Evolutionary conservation across 2,329 filamentous ascomycete species (phyloP).

Genomic region (Fusarium cicatricum): DNA sequence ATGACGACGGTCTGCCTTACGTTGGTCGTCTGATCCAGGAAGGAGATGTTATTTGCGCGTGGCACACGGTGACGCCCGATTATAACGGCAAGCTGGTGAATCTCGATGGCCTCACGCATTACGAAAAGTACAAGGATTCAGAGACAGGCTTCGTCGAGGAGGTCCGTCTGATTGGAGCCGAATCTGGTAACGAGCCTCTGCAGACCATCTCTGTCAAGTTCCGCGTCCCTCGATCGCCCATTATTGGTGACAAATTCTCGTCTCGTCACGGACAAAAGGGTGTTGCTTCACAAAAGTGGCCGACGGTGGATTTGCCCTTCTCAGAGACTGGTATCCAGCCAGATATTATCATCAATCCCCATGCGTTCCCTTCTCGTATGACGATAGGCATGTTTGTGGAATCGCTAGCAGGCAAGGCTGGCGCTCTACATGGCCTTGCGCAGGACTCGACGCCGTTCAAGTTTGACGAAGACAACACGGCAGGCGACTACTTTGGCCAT

Average conservation of each 20-base stretch:
- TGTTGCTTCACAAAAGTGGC: conserved; percentile 97
- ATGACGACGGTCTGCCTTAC: conserved; percentile 86
- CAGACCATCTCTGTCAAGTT: conserved; percentile 94
- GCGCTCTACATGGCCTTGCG: conserved; percentile 91
- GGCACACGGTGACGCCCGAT: conserved; percentile 86
- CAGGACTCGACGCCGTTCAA: conserved; percentile 96
- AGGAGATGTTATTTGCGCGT: conserved; percentile 87
- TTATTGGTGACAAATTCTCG: conserved; percentile 99
- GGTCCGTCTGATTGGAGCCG: conserved; percentile 87
- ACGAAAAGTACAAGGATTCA: conserved; percentile 92
- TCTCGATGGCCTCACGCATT: conserved; percentile 84
- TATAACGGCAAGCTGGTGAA: conserved; percentile 82
- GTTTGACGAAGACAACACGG: conserved; percentile 91
- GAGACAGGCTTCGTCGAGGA: conserved; percentile 92
- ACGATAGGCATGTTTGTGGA: conserved; percentile 99
- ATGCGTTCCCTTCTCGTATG: conserved; percentile 99
- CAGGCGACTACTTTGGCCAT: conserved; percentile 93
- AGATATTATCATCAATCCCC: conserved; percentile 98
- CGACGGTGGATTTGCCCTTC: conserved; percentile 92
- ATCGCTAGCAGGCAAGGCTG: conserved; percentile 93
- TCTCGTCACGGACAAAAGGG: conserved; percentile 98
- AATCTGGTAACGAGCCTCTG: conserved; percentile 81
- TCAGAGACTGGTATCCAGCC: conserved; percentile 96
- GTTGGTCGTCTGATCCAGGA: conserved; percentile 80
- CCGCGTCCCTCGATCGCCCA: conserved; percentile 85